Evolutionary conservation across 306 rosid genomes (phyloP).

Genomic region (Canavalia gladiata): DNA sequence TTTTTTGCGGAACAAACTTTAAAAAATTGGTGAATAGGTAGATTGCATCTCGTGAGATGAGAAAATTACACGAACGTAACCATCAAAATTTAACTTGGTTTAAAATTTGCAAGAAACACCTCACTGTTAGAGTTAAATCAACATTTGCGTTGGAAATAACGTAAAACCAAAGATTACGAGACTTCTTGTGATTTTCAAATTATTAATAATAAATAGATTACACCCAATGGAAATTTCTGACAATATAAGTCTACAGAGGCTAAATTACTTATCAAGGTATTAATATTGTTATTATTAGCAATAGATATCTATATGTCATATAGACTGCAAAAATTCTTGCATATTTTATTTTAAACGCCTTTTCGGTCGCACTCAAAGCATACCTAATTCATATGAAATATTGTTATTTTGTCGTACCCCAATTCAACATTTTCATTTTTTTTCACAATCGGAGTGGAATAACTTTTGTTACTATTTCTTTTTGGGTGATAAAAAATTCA

Average conservation of each 20-base stretch:
- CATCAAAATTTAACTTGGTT: background rate
- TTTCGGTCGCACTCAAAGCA: background rate
- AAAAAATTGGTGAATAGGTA: background rate
- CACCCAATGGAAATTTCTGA: background rate
- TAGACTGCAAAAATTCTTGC: background rate
- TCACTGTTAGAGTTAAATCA: background rate
- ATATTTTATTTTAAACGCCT: background rate
- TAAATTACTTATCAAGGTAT: background rate
- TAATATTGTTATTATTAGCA: background rate
- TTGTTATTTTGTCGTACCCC: too few relatives aligned
- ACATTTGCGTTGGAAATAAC: background rate
- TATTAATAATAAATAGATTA: too few relatives aligned
- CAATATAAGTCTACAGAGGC: background rate
- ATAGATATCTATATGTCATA: background rate
- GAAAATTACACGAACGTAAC: background rate
- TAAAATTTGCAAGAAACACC: background rate
- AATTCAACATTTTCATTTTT: too few relatives aligned
- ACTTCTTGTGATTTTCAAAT: background rate
- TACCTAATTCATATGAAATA: too few relatives aligned
- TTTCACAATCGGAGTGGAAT: too few relatives aligned
- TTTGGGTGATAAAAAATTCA: too few relatives aligned
- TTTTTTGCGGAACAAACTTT: background rate
- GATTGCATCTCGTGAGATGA: background rate
- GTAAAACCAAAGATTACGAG: background rate
- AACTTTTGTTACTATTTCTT: too few relatives aligned